Base-by-base conservation (phyloP, 176 grass and related monocot genomes). In the Aechmea fasciata region DNA sequence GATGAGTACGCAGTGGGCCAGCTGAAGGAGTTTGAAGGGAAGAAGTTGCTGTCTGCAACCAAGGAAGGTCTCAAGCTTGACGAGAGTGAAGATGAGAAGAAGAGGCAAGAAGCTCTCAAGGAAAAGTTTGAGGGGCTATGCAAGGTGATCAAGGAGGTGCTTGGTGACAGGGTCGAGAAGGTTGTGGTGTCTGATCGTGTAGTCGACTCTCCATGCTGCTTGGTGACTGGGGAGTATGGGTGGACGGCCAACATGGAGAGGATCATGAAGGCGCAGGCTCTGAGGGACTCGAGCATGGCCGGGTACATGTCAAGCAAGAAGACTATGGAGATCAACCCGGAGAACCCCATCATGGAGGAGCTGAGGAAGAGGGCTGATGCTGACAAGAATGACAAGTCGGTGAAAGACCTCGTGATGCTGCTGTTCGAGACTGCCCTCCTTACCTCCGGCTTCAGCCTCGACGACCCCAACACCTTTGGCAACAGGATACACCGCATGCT, bases 191-290 rank as follows among this genome's bases (percentile, higher is more conserved):
- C 86, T 11, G 94, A 99, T 52, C 94, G 94, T 8, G 89, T 99
- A 0, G 94, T 99, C 0, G 94, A 99, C 76, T 92, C 94, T 0
- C 94, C 94, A 4, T 97, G 94, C 85, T 97, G 94, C 51, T 86
- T 97, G 0, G 94, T 97, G 11, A 97, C 94, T 0, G 94, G 94
- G 0, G 89, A 97, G 80, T 97, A 97, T 6, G 94, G 94, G 41
- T 97, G 94, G 94, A 90, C 94, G 0, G 94, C 94, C 3, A 97
- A 97, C 74, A 97, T 97, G 94, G 94, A 97, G 84, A 93, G 94
- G 51, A 97, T 97, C 75, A 97, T 97, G 94, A 97, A 85, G 80
- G 94, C 94, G 2, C 94, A 97, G 64, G 94, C 94, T 2, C 77
- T 97, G 57, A 83, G 89, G 80, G 89, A 97, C 67, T 85, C 79